Base-by-base conservation (phyloP, 139 green algal genomes). In the Chlamydomonas sp. region DNA sequence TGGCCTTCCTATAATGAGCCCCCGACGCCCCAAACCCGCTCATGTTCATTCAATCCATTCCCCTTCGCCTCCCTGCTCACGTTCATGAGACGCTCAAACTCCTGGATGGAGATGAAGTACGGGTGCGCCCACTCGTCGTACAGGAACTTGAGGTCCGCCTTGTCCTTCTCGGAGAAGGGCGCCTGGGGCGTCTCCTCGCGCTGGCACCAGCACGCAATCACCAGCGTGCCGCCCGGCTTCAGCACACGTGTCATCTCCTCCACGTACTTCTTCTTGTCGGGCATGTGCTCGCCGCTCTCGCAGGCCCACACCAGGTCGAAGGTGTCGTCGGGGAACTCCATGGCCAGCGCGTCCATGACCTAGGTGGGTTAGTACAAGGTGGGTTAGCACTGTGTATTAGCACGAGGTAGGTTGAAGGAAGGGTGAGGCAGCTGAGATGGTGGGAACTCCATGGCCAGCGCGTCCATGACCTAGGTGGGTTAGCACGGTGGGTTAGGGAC, bases 281-380 rank as follows among this genome's bases (percentile, higher is more conserved):
- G 98, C 98, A 99, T 99, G 94, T 99, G 98, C 94, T 99, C 98
- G 4, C 98, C 98, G 16, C 86, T 95, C 94, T 99, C 98, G 85
- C 98, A 99, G 5, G 96, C 98, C 97, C 97, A 99, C 80, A 99
- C 97, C 71, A 99, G 89, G 92, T 99, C 98, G 82, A 99, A 99
- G 10, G 79, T 92, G 91, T 98, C 91, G 89, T 99, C 96, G 9
- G 89, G 88, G 82, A 97, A 98, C 1, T 94, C 86, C 97, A 99
- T 99, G 1, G 94, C 85, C 63, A 99, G 91, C 9, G 98, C 98
- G 79, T 99, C 95, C 96, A 99, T 99, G 3, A 99, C 97, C 92
- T 97, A 88, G 7, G 92, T 6, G 63, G 57, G 8, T 5, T 49
- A 6, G 8, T 6, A 49, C 31, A 49, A 16, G 18, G 69, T 18